Base-by-base conservation (phyloP, 192 early-diverging fungal species). In the Gigaspora rosea region DNA sequence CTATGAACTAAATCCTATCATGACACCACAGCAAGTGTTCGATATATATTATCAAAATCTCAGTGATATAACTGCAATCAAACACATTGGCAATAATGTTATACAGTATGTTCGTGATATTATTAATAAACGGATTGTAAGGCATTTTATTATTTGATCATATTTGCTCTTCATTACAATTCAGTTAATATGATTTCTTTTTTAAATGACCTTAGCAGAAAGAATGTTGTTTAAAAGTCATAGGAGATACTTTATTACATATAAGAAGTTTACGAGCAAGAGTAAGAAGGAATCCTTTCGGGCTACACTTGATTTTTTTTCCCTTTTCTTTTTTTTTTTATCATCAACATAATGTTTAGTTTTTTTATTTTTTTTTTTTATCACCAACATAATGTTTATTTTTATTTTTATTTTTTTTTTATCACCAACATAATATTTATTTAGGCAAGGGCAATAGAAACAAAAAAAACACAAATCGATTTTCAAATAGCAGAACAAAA, bases 191-290 rank as follows among this genome's bases (percentile, higher is more conserved):
- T 27, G 27, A 0, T 27, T 27, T 27, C 35, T 9, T 48, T 46
- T 67, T 48, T 46, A 67, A 67, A 67, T 67, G 65, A 67, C 35
- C 65, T 67, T 67, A 67, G 18, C 35, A 67, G 65, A 33, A 67
- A 67, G 65, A 33, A 46, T 33, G 35, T 41, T 67, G 65, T 67
- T 67, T 67, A 33, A 67, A 67, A 67, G 35, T 48, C n/a, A 67
- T 67, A 33, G 65, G 35, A 46, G 65, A 67, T 46, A 41, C 65
- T 33, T 67, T 67, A 67, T n/a, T 67, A 48, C 10, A 67, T 67
- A 67, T 41, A 5, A 67, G 41, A 33, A 67, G 12, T 15, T 62
- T 62, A n/a, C n/a, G 18, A 62, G 61, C 61, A 62, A 62, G 18
- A 62, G 61, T 62, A 62, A 62, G 61, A 62, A 62, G n/a, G n/a